Conservation (phyloP, 169 alveolate species). For the Plasmodium gonderi region DNA sequence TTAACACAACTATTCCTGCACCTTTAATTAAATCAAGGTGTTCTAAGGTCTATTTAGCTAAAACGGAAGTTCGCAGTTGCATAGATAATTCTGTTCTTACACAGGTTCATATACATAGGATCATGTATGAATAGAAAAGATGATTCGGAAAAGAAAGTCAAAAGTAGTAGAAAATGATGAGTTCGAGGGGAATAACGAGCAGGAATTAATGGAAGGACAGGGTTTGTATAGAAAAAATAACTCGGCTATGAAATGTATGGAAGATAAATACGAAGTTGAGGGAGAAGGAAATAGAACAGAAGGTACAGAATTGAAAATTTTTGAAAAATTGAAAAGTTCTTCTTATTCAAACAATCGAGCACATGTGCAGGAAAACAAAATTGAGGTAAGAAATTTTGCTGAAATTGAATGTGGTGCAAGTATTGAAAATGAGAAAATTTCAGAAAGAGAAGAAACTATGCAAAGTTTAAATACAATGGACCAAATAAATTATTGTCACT, state of each 20-base stretch:
- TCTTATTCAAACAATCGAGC: background rate
- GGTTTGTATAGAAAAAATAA: constrained; percentile 5
- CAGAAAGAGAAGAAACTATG: background rate
- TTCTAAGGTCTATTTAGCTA: background rate
- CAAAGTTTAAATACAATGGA: background rate
- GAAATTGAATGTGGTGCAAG: constrained; percentile 5
- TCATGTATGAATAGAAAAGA: background rate
- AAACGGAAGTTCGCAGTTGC: background rate
- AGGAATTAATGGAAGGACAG: constrained; percentile 35
- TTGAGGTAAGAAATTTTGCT: background rate
- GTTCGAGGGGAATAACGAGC: background rate
- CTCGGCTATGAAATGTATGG: constrained; percentile 16
- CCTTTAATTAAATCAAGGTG: background rate
- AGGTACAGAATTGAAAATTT: background rate
- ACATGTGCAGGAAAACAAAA: constrained; percentile 1
- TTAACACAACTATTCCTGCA: background rate
- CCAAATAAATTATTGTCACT: background rate
- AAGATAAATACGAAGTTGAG: background rate
- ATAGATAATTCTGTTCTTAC: background rate
- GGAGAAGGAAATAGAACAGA: background rate
- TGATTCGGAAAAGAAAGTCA: constrained; percentile 71
- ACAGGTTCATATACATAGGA: background rate
- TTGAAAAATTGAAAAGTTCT: background rate
- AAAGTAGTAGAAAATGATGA: constrained; percentile 49
- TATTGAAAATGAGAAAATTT: background rate